Evolutionary conservation across 2,329 filamentous ascomycete genomes (phyloP).

Genomic region (Claviceps sp.): DNA sequence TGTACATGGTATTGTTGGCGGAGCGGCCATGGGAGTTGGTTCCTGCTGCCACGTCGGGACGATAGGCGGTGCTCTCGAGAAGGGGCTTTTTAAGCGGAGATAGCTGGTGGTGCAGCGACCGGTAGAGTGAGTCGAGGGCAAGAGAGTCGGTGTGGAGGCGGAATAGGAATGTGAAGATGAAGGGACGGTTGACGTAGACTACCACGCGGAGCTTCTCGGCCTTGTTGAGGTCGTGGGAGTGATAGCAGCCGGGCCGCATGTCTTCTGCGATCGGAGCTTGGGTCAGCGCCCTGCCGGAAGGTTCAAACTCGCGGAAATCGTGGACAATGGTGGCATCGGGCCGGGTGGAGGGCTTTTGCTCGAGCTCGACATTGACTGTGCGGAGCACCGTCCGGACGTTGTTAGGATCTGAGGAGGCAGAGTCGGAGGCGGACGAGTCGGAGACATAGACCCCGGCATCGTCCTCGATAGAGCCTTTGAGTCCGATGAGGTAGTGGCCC

Average conservation of each 20-base stretch:
- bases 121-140: slow-evolving; percentile 42
- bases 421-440: slow-evolving; percentile 13
- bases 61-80: slow-evolving; percentile 41
- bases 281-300: slow-evolving; percentile 20
- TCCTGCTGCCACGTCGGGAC: slow-evolving; percentile 26
- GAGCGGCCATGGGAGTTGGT: slow-evolving; percentile 9
- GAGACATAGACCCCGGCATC: slow-evolving; percentile 14
- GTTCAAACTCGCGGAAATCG: slow-evolving; percentile 31
- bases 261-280: slow-evolving; percentile 22
- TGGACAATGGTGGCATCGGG: slow-evolving; percentile 31
- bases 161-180: slow-evolving; percentile 68
- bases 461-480: slow-evolving; percentile 50
- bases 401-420: slow-evolving; percentile 23
- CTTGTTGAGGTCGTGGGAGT: slow-evolving; percentile 38
- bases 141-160: slow-evolving; percentile 41
- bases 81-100: slow-evolving; percentile 44
- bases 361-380: slow-evolving; percentile 54
- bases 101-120: slow-evolving; percentile 47
- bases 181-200: slow-evolving; percentile 61
- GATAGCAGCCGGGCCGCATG: slow-evolving; percentile 18
- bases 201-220: slow-evolving; percentile 50
- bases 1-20: slow-evolving; percentile 33
- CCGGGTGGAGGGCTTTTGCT: slow-evolving; percentile 25
- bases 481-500: slow-evolving; percentile 52
- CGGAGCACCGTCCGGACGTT: slow-evolving; percentile 48